Base-by-base conservation (phyloP, 192 early-diverging fungal species). In the Gamsiella multidivaricata region DNA sequence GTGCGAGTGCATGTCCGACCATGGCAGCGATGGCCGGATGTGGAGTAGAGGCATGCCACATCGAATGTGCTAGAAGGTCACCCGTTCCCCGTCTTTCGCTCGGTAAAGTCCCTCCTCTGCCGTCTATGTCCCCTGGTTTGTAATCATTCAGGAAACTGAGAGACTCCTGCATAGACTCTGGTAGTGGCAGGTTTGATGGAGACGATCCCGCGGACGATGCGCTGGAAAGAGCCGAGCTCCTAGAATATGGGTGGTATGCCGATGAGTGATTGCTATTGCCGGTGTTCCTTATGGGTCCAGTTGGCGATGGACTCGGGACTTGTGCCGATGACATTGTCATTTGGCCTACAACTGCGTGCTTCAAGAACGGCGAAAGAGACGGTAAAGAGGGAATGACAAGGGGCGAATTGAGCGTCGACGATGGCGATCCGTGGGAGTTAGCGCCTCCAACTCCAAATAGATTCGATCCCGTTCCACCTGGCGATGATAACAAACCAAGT, bases 11-110 rank as follows among this genome's bases (percentile, higher is more conserved):
- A 50, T 78, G 74, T 4, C 65, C 74, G 0, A 78, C 74, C 74
- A 78, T 78, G 17, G 74, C 74, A 8, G 65, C 74, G 26, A 78
- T 78, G 28, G 74, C 74, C 23, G 74, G 74, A 11, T 78, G 74
- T 22, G 65, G 74, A 23, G 65, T 69, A 3, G 74, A 78, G 3
- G 74, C 65, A 45, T 68, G 65, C 65, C 66, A 69, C 45, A 69
- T 57, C 0, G 74, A 78, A 8, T 66, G 72, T 15, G 59, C 4
- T 2, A 12, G n/a, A 14, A 12, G 39, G 5, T 66, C 71, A 15
- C 53, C 39, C 23, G 26, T 9, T 29, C 37, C 57, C 3, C n/a
- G 28, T 33, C 42, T 23, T 17, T 58, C 50, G 12, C 45, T 54
- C 18, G 71, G 7, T 5, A 46, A 56, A 2, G 22, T 28, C 1